Conservation (phyloP, 2,329 filamentous ascomycete species). For the Botrytis paeoniae region DNA sequence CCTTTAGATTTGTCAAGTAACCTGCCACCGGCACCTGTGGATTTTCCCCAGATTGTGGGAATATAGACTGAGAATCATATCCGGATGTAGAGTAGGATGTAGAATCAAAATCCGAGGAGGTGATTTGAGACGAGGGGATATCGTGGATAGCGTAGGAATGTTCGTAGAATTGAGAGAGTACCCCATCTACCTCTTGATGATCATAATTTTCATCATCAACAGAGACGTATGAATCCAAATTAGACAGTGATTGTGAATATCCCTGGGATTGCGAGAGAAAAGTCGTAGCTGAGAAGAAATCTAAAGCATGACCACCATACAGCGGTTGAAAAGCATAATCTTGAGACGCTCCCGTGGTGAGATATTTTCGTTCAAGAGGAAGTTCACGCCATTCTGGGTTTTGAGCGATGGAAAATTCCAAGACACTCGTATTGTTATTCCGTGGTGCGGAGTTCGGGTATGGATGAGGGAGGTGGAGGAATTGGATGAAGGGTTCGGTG, state of each 20-base stretch:
- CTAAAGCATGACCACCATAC: constrained; percentile 36
- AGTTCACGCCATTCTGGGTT: constrained; percentile 51
- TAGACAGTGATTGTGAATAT: constrained; percentile 5
- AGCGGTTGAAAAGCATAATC: constrained; percentile 40
- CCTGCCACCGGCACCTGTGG: constrained; percentile 31
- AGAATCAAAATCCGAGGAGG: constrained; percentile 39
- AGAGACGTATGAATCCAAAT: neutral
- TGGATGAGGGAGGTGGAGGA: constrained; percentile 36
- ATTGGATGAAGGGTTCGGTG: constrained; percentile 41
- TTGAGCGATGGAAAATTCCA: neutral
- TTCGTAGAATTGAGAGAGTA: constrained; percentile 68
- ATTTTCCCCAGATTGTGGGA: constrained; percentile 26
- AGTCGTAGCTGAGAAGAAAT: constrained; percentile 48
- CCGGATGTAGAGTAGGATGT: constrained; percentile 40
- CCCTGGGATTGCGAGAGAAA: constrained; percentile 10
- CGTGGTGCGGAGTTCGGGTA: constrained; percentile 12
- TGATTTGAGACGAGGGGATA: constrained; percentile 59
- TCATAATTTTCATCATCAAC: constrained; percentile 7
- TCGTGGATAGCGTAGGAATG: constrained; percentile 72
- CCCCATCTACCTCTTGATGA: constrained; percentile 31
- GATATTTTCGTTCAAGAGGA: constrained; percentile 45
- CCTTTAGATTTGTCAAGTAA: constrained; percentile 60
- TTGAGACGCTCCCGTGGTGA: constrained; percentile 53
- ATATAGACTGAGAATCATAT: neutral
- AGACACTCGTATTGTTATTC: constrained; percentile 15